A percentile compares a stretch with the other conserved stretches of the same genome.
Evolutionary conservation across 108 stramenopile genomes (phyloP).

Genomic region (Parmales sp.): DNA sequence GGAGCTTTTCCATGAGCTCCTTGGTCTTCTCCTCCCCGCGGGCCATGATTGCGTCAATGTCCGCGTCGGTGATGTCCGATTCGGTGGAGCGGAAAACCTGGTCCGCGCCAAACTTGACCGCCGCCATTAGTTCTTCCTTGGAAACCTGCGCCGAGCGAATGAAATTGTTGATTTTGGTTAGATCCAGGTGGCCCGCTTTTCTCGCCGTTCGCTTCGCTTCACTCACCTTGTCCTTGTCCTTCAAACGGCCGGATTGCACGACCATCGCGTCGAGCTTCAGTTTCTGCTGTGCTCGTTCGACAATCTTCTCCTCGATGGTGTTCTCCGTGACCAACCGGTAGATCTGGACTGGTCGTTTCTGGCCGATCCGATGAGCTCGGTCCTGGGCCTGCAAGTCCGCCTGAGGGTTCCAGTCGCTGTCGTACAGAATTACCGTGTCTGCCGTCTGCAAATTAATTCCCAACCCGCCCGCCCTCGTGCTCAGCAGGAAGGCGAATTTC

Average conservation of each 20-base stretch:
- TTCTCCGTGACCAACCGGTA: slow-evolving; percentile 94
- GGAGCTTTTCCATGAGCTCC: slow-evolving; percentile 74
- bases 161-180: no score
- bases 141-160: no score
- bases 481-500: slow-evolving; percentile 80
- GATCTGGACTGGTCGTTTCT: slow-evolving; percentile 90
- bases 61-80: slow-evolving; percentile 80
- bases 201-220: no score
- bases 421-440: slow-evolving; percentile 81
- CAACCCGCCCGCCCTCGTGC: slow-evolving; percentile 86
- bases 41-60: slow-evolving; percentile 88
- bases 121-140: slow-evolving; percentile 66
- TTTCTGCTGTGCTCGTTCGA: slow-evolving; percentile 98
- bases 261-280: slow-evolving; percentile 99
- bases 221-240: slow-evolving; percentile 77
- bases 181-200: no score
- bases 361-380: slow-evolving; percentile 82
- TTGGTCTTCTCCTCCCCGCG: slow-evolving; percentile 83
- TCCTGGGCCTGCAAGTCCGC: slow-evolving; percentile 98
- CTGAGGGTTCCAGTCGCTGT: slow-evolving; percentile 96
- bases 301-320: slow-evolving; percentile 97
- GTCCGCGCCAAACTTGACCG: slow-evolving; percentile 96
- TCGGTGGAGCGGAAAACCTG: slow-evolving; percentile 85
- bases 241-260: slow-evolving; percentile 88
- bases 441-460: slow-evolving; percentile 87